Base-by-base conservation (phyloP, 176 grass and related monocot genomes). In the Poa pratensis region DNA sequence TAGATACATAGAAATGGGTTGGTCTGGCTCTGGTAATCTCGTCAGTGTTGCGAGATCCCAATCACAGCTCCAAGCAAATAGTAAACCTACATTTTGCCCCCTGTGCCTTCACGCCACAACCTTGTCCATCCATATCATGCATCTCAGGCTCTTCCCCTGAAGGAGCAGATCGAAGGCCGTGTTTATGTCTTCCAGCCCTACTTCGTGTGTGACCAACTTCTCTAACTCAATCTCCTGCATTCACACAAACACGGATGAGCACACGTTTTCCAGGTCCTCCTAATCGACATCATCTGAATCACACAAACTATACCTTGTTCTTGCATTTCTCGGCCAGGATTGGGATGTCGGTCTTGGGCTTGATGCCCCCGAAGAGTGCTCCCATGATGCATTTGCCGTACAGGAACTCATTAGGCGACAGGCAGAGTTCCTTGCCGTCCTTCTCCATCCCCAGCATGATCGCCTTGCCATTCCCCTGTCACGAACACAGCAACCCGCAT, bases 81-180 rank as follows among this genome's bases (percentile, higher is more conserved):
- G 40, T 42, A 42, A 42, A 42, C 18, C 23, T n/a, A 7, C 7
- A 35, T 5, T 26, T 14, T 1, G 13, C 0, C 24, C 11, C 19
- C 4, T 34, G 7, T 13, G 18, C 34, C 19, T 57, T 45, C 24
- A 49, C 23, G 1, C 81, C 72, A 87, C 83, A 3, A 3, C 3
- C 43, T 84, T 87, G 52, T 94, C 86, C 94, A 97, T 97, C 94
- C 94, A 94, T 32, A 97, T 89, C 52, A 87, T 72, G 81, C 90
- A 94, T 60, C 94, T 77, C 73, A 97, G 83, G 70, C 92, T 92
- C 90, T 94, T 89, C 51, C 94, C 90, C 53, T 90, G 60, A 18
- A 85, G 17, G 15, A 97, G 90, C 54, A 97, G 68, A 40, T 94
- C 84, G 74, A 97, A 97, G 6, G 92, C 90, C 50, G 52, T 89